Evolutionary conservation across 2,329 filamentous ascomycete genomes (phyloP), one percentile per base, ranked within the genome.

Genomic region (Tetracladium maxilliforme): DNA sequence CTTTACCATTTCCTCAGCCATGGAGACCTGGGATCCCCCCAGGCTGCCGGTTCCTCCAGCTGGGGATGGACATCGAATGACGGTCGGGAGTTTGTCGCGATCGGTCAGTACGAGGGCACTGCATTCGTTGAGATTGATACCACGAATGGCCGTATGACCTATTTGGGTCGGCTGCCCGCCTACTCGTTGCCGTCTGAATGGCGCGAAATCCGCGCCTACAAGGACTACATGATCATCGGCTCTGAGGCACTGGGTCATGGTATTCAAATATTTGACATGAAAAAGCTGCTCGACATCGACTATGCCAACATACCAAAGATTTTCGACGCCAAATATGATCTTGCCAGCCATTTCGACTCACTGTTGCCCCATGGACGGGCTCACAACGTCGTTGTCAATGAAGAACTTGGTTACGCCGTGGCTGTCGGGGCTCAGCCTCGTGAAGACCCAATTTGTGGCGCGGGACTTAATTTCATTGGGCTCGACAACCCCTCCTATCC

Each of bases 231-330:
- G 25, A 36, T 48, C 28, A 51, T 54, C 29, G 51, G 51, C n/a
- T 45, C 46, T 9, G 56, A 61, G 26, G 50, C 54, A 11, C 37
- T 40, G 8, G 40, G 42, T 24, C 61, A 66, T 34, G 54, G 56
- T 18, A 54, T 68, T 22, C 63, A 68, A 39, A 56, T 67, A 35
- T 68, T 67, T 33, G 63, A 68, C 33, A 54, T 64, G 57, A 58
- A 47, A 32, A 63, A 49, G 39, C 44, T 56, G 15, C 34, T 50
- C 23, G 33, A 34, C 11, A 31, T 54, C 26, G 40, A 45, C 33
- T 15, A 18, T 24, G 45, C 42, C 3, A 44, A 31, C n/a, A n/a
- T n/a, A 14, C 50, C 52, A 7, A 41, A 38, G 5, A 46, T 39
- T 15, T 58, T 58, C 33, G 36, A 40, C 31, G 48, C 39, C 14